Evolutionary conservation across 1,284 basidiomycete species (phyloP).

Genomic region (Rhodotorula mucilaginosa): DNA sequence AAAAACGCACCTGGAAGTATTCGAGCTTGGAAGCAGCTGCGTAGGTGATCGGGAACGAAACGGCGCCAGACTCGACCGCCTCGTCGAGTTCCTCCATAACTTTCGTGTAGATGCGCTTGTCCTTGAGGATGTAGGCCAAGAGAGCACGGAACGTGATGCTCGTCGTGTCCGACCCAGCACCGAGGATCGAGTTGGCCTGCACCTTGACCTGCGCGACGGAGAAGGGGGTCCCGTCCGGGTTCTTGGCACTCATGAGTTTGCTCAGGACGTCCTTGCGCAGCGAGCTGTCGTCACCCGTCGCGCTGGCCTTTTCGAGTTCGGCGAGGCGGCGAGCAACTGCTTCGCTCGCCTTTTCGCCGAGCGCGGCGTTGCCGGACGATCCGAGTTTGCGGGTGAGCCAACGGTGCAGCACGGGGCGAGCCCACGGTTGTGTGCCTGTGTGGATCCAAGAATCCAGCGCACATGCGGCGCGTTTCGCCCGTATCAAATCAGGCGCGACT

Average conservation of each 20-base stretch:
- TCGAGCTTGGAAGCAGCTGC: conserved; percentile 41
- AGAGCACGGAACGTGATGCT: conserved; percentile 42
- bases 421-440: conserved; percentile 8
- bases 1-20: conserved; percentile 31
- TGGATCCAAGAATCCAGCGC: no score
- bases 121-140: conserved; percentile 43
- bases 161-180: conserved; percentile 21
- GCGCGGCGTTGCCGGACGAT: conserved; percentile 3
- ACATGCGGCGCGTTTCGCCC: no score
- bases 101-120: conserved; percentile 39
- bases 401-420: conserved; percentile 3
- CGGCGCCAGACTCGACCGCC: conserved; percentile 41
- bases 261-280: conserved; percentile 8
- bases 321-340: conserved; percentile 7
- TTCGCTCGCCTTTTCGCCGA: background rate
- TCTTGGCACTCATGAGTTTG: conserved; percentile 6
- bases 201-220: conserved; percentile 8
- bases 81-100: conserved; percentile 42
- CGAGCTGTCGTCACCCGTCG: background rate
- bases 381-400: conserved; percentile 10
- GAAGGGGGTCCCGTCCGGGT: conserved; percentile 10
- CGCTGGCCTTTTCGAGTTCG: background rate
- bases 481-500: background rate
- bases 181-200: conserved; percentile 8
- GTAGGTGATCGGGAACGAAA: conserved; percentile 42